A percentile compares a stretch with the other conserved stretches of the same genome.
Evolutionary conservation across 2,329 filamentous ascomycete genomes (phyloP).

Genomic region (Sclerotinia glacialis): DNA sequence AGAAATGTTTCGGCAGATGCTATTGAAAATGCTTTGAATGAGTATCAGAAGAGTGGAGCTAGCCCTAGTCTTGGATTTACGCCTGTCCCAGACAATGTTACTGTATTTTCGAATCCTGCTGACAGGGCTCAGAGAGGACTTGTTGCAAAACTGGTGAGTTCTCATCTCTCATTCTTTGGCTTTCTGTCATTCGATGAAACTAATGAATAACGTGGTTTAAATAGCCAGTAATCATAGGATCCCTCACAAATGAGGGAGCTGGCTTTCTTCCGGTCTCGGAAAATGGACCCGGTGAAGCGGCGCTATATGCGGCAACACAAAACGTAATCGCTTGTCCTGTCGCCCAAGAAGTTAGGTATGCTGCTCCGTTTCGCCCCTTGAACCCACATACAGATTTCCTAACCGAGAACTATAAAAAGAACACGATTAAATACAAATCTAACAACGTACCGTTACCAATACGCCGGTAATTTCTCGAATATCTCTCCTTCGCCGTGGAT

Average conservation of each 20-base stretch:
- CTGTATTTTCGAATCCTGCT: not conserved
- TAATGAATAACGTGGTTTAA: not conserved
- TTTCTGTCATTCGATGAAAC: not conserved
- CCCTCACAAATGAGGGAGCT: slow-evolving; percentile 35
- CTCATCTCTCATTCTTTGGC: too few species aligned
- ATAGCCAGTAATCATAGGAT: slow-evolving; percentile 36
- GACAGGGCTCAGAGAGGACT: slow-evolving; percentile 1
- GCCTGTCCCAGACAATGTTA: not conserved
- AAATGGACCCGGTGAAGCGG: slow-evolving; percentile 24
- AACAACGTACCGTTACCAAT: slow-evolving; percentile 37
- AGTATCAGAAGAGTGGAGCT: slow-evolving; percentile 24
- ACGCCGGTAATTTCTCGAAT: slow-evolving; percentile 39
- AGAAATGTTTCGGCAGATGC: slow-evolving; percentile 26
- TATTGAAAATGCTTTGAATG: slow-evolving; percentile 27
- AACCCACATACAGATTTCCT: not conserved
- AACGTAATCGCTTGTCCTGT: slow-evolving; percentile 23
- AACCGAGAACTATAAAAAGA: not conserved
- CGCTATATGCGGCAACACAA: slow-evolving; percentile 20
- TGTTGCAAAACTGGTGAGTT: slow-evolving; percentile 28
- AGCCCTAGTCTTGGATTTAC: slow-evolving; percentile 26
- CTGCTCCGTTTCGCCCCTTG: not conserved
- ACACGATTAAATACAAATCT: slow-evolving; percentile 21
- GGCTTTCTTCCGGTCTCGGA: slow-evolving; percentile 29
- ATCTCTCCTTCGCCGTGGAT: slow-evolving; percentile 34
- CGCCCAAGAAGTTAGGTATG: slow-evolving; percentile 25